phyloP scores from a whole-genome alignment of 306 rosid species.

The Castanea sativa region DNA sequence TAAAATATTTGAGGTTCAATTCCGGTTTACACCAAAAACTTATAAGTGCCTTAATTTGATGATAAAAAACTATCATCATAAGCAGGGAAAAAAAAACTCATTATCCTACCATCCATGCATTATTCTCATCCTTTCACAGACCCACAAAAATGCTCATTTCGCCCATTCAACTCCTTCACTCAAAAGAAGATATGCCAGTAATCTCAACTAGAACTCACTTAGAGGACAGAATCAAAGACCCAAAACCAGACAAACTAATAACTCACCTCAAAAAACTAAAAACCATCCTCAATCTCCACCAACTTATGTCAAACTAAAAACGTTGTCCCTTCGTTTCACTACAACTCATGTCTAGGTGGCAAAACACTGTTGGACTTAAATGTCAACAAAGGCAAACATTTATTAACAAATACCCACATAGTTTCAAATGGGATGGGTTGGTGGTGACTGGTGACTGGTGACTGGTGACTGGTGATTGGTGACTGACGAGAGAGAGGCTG shows the following conservation, averaged over 20 bases:
- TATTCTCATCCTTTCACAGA: conserved; percentile 4
- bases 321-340: conserved; percentile 60
- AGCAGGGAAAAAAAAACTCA: too few relatives aligned
- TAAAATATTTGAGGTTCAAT: too few relatives aligned
- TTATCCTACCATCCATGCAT: background rate
- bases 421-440: too few relatives aligned
- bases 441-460: too few relatives aligned
- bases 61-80: too few relatives aligned
- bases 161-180: conserved; percentile 38
- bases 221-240: conserved; percentile 52
- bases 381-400: conserved; percentile 42
- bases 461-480: too few relatives aligned
- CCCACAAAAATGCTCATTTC: conserved; percentile 24
- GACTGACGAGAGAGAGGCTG: too few relatives aligned
- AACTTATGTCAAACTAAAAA: conserved; percentile 46
- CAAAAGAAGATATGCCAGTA: conserved; percentile 53
- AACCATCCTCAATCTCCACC: conserved; percentile 42
- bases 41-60: too few relatives aligned
- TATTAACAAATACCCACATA: conserved; percentile 54
- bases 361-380: conserved; percentile 41
- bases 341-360: conserved; percentile 70
- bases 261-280: conserved; percentile 42
- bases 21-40: too few relatives aligned
- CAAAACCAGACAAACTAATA: conserved; percentile 48
- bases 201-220: conserved; percentile 66